phyloP scores from a whole-genome alignment of 345 rosid species.

The Diplotaxis tenuifolia region DNA sequence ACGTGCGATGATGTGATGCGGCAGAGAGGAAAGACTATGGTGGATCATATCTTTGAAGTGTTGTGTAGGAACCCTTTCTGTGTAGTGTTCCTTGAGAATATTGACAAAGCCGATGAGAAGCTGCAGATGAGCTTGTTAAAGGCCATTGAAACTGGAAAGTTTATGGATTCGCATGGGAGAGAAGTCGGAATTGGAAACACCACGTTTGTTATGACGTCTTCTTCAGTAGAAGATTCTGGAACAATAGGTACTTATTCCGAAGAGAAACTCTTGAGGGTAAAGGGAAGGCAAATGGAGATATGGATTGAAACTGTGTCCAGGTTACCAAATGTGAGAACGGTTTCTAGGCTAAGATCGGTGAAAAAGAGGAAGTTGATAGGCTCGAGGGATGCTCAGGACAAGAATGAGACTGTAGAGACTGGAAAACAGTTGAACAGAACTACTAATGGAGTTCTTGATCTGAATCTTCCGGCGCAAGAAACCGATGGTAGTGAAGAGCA shows the following conservation, averaged over 20 bases:
- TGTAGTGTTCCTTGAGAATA: constrained; percentile 69
- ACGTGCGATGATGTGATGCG: constrained; percentile 31
- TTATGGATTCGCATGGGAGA: constrained; percentile 65
- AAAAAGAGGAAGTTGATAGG: constrained; percentile 57
- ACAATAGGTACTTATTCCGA: constrained; percentile 40
- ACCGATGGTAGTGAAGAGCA: constrained; percentile 34
- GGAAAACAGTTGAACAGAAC: constrained; percentile 47
- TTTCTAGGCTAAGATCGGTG: constrained; percentile 18
- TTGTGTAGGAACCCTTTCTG: constrained; percentile 56
- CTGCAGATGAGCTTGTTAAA: constrained; percentile 46
- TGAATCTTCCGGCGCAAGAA: constrained; percentile 71
- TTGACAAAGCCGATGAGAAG: constrained; percentile 63
- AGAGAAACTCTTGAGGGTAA: constrained; percentile 49
- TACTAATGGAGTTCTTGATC: constrained; percentile 46
- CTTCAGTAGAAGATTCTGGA: constrained; percentile 19
- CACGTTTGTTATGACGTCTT: constrained; percentile 54
- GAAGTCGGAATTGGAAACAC: constrained; percentile 57
- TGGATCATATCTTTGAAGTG: constrained; percentile 62
- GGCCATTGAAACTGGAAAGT: constrained; percentile 58
- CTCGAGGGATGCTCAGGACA: constrained; percentile 32
- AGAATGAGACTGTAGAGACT: constrained; percentile 29
- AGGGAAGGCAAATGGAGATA: constrained; percentile 50
- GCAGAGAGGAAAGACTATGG: constrained; percentile 65
- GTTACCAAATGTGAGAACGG: constrained; percentile 4
- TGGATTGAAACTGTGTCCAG: constrained; percentile 37